Conservation (phyloP, 257 asterid genomes). For the Primulina tabacum region DNA sequence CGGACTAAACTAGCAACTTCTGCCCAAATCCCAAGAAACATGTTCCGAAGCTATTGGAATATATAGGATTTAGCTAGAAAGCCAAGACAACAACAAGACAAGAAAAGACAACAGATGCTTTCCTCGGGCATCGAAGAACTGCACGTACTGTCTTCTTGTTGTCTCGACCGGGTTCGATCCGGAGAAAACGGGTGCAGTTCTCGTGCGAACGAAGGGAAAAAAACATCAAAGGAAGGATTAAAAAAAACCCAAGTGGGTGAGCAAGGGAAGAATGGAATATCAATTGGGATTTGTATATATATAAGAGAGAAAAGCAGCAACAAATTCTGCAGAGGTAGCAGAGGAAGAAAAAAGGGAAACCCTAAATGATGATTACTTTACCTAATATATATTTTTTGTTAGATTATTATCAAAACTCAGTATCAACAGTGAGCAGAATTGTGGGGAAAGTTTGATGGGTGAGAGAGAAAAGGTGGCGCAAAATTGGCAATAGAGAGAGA, state of each 20-base stretch:
- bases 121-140: conserved; percentile 62
- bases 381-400: not conserved
- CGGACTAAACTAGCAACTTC: conserved; percentile 4
- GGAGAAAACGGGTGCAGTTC: conserved; percentile 25
- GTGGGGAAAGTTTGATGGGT: conserved; percentile 55
- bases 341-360: conserved; percentile 34
- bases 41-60: conserved; percentile 22
- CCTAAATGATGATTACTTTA: conserved; percentile 55
- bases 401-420: conserved; percentile 27
- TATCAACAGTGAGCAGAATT: conserved; percentile 52
- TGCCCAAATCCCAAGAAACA: conserved; percentile 23
- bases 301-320: conserved; percentile 27
- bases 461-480: conserved; percentile 48
- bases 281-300: conserved; percentile 29
- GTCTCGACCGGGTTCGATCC: conserved; percentile 39
- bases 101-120: not conserved
- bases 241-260: conserved; percentile 31
- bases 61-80: conserved; percentile 27
- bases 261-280: conserved; percentile 40
- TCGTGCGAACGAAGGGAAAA: not conserved
- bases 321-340: conserved; percentile 10
- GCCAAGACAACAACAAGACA: conserved; percentile 27
- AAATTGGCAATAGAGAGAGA: conserved; percentile 31
- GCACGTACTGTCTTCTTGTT: conserved; percentile 33
- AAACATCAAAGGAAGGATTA: not conserved